Conservation (phyloP, 2,329 filamentous ascomycete species). For the Penicillium sp. region DNA sequence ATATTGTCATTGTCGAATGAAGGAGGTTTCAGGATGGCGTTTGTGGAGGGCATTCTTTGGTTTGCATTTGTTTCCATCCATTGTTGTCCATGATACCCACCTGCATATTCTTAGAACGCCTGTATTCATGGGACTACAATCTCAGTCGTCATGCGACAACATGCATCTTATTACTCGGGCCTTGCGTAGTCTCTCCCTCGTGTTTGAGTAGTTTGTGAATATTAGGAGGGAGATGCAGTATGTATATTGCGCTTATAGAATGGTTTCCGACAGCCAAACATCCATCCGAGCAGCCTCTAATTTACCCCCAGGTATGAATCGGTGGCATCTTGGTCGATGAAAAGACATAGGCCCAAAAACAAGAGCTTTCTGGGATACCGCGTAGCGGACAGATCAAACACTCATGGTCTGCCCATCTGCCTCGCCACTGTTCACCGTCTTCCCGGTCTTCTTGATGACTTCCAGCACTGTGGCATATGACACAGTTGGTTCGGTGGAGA, state of each 20-base stretch:
- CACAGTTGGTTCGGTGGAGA: conserved; percentile 67
- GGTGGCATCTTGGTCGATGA: too few relatives aligned
- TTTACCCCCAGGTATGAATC: too few relatives aligned
- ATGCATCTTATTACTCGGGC: too few relatives aligned
- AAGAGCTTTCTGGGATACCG: too few relatives aligned
- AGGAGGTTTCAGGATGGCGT: neutral
- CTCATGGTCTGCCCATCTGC: conserved; percentile 42
- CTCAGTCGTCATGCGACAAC: too few relatives aligned
- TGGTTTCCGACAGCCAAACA: too few relatives aligned
- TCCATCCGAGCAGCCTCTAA: too few relatives aligned
- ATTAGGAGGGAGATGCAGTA: conserved; percentile 4
- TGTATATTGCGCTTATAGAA: conserved; percentile 6
- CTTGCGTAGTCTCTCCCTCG: too few relatives aligned
- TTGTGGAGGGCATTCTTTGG: conserved; percentile 3
- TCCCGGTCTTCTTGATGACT: conserved; percentile 93
- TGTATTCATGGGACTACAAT: conserved; percentile 4
- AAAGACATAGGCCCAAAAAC: too few relatives aligned
- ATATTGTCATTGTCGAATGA: conserved; percentile 32
- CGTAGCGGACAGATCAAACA: too few relatives aligned
- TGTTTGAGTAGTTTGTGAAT: too few relatives aligned
- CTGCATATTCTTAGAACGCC: conserved; percentile 17
- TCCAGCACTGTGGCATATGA: conserved; percentile 76
- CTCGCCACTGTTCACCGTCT: conserved; percentile 71
- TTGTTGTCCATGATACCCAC: conserved; percentile 25
- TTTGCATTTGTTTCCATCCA: conserved; percentile 6